A percentile compares a stretch with the other conserved stretches of the same genome.
Evolutionary conservation across 2,329 filamentous ascomycete species (phyloP).

Genomic region (Penicillium capsulatum): DNA sequence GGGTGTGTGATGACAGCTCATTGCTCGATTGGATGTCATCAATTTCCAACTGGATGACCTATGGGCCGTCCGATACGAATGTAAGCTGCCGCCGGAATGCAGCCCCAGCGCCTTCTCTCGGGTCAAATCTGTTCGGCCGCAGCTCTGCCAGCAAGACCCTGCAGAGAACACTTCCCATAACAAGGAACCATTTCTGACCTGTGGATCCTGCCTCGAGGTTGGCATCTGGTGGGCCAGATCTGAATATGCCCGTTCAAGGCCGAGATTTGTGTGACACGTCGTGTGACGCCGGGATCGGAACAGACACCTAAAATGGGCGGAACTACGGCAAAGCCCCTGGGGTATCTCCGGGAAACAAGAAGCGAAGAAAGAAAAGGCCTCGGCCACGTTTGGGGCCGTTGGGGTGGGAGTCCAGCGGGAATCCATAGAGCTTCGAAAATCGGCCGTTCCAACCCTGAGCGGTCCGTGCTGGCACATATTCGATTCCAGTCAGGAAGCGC

Average conservation of each 20-base stretch:
- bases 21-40: too few species aligned
- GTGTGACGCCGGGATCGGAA: conserved; percentile 18
- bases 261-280: conserved; percentile 16
- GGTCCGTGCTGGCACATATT: background rate
- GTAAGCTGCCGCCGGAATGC: too few species aligned
- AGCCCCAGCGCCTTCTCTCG: too few species aligned
- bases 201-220: background rate
- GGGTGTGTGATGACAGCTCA: background rate
- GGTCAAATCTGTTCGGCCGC: too few species aligned
- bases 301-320: background rate
- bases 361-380: conserved; percentile 9
- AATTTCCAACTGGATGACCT: too few species aligned
- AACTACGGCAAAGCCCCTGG: too few species aligned
- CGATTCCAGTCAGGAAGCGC: conserved; percentile 3
- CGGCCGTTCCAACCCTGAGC: background rate
- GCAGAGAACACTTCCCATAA: background rate
- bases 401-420: background rate
- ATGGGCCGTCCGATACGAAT: too few species aligned
- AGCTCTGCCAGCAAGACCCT: too few species aligned
- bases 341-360: background rate
- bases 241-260: conserved; percentile 14
- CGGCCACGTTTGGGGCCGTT: conserved; percentile 17
- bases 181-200: background rate
- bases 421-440: background rate
- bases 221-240: conserved; percentile 18